Percentiles rank a stretch among this genome's conserved stretches.
These are phyloP conservation scores for Neurospora sp. DNA, from an alignment of 495 filamentous ascomycete genomes.

Conservation along the genomic window DNA sequence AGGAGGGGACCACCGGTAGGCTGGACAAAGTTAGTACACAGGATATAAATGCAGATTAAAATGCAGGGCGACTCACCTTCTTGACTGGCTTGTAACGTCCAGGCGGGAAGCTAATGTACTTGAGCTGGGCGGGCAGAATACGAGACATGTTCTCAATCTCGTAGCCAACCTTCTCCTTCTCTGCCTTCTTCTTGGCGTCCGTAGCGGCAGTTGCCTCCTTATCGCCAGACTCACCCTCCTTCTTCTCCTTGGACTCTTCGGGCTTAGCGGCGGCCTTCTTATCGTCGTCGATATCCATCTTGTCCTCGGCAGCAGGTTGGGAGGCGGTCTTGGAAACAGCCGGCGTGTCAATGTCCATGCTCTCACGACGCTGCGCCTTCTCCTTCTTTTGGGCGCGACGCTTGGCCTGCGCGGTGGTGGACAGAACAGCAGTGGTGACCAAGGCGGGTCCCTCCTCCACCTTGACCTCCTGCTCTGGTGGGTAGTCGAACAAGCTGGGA, in stretches of 20 bases:
- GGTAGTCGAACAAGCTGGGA: conserved; percentile 95
- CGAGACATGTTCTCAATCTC: conserved; percentile 95
- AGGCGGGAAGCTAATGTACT: conserved; percentile 84
- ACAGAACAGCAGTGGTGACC: conserved; percentile 91
- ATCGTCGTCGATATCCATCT: conserved; percentile 77
- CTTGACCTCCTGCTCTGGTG: conserved; percentile 91
- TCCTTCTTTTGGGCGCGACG: conserved; percentile 75
- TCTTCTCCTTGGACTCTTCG: conserved; percentile 48
- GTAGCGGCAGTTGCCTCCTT: conserved; percentile 43
- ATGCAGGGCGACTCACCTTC: conserved; percentile 51
- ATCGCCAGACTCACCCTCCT: conserved; percentile 30
- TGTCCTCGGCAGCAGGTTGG: conserved; percentile 50
- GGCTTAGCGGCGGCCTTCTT: conserved; percentile 49
- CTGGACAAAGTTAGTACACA: conserved; percentile 44
- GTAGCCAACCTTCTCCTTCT: conserved; percentile 95
- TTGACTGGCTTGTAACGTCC: conserved; percentile 90
- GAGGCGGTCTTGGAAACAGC: conserved; percentile 64
- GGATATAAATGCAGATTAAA: neutral
- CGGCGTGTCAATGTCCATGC: conserved; percentile 80
- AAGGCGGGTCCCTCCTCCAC: conserved; percentile 85
- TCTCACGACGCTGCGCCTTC: conserved; percentile 60
- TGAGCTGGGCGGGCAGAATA: conserved; percentile 85
- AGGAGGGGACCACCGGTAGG: conserved; percentile 91
- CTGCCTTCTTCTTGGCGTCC: conserved; percentile 67
- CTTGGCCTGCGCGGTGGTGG: conserved; percentile 93